These are phyloP conservation scores for Phytophthora vignae DNA, from an alignment of 352 stramenopile species.

Conservation along the genomic window DNA sequence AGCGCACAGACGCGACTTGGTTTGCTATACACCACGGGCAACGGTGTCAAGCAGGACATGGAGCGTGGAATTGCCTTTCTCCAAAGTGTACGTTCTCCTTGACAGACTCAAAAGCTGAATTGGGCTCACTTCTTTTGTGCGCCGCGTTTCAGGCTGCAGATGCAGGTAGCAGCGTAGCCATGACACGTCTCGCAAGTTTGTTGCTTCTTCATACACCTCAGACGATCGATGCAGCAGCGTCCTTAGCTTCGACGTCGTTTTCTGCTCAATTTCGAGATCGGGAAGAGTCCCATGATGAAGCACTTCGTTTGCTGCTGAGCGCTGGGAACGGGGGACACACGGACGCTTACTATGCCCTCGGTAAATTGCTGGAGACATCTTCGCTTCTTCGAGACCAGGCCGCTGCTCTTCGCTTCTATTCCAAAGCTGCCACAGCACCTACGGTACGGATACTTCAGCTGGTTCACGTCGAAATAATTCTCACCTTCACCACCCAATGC, in stretches of 20 bases:
- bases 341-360: conserved; percentile 53
- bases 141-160: conserved; percentile 38
- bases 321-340: conserved; percentile 47
- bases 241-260: background rate
- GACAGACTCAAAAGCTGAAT: background rate
- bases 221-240: conserved; percentile 1
- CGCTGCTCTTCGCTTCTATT: conserved; percentile 67
- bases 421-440: conserved; percentile 53
- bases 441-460: conserved; percentile 17
- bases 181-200: conserved; percentile 62
- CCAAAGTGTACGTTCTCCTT: conserved; percentile 39
- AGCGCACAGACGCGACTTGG: conserved; percentile 61
- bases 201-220: conserved; percentile 37
- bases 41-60: conserved; percentile 62
- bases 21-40: conserved; percentile 50
- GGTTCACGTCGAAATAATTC: background rate
- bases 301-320: conserved; percentile 62
- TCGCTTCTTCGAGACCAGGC: conserved; percentile 53
- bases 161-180: conserved; percentile 53
- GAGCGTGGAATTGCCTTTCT: conserved; percentile 66
- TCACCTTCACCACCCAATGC: background rate
- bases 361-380: conserved; percentile 66
- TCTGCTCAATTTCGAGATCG: conserved; percentile 51
- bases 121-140: conserved; percentile 6
- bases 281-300: conserved; percentile 70